These are phyloP conservation scores for Candida coquimbonensis DNA, from an alignment of 805 yeast species.

Conservation along the genomic window DNA sequence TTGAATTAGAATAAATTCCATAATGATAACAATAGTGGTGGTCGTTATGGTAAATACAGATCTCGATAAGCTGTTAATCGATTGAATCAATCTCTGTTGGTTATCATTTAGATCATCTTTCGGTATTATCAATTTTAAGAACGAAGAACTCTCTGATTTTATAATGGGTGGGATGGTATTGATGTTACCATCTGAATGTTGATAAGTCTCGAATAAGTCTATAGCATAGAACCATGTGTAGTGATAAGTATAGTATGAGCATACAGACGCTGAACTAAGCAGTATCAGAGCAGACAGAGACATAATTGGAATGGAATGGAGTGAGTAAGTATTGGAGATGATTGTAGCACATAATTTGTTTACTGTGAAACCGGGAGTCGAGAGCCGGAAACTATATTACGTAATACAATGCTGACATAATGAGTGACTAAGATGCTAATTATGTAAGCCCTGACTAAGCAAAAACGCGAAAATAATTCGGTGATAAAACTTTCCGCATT, in stretches of 20 bases:
- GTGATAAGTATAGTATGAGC: conserved; percentile 12
- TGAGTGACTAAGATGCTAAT: too few relatives aligned
- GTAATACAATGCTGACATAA: too few relatives aligned
- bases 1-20: conserved; percentile 20
- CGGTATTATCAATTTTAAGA: conserved; percentile 8
- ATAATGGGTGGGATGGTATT: not conserved
- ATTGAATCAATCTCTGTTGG: not conserved
- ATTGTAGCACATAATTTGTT: too few relatives aligned
- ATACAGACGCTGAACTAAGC: conserved; percentile 4
- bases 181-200: not conserved
- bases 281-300: not conserved
- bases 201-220: conserved; percentile 16
- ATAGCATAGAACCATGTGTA: conserved; percentile 17
- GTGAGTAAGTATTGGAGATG: too few relatives aligned
- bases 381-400: too few relatives aligned
- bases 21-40: conserved; percentile 13
- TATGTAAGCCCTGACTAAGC: too few relatives aligned
- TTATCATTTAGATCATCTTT: conserved; percentile 1
- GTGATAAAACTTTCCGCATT: too few relatives aligned
- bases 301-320: not conserved
- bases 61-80: conserved; percentile 10
- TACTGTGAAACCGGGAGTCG: too few relatives aligned
- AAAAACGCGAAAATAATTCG: too few relatives aligned
- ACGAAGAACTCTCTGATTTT: conserved; percentile 2
- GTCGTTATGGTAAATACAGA: conserved; percentile 16